Conservation (phyloP, 441 rosid species). For the Gossypium schwendimanii region DNA sequence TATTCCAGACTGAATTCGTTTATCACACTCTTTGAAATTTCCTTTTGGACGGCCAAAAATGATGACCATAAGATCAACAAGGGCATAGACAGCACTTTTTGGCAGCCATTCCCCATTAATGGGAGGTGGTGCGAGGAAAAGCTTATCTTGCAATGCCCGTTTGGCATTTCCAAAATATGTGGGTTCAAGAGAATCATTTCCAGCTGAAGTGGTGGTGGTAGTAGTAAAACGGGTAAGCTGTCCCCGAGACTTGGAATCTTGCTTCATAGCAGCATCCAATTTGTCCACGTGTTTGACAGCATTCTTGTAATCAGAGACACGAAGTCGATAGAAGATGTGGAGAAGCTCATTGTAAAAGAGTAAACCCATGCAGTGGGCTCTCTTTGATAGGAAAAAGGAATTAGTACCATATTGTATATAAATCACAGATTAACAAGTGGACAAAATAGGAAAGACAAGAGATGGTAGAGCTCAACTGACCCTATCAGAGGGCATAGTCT, state of each 20-base stretch:
- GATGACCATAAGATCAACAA: slow-evolving; percentile 86
- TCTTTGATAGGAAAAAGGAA: slow-evolving; percentile 29
- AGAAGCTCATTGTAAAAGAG: slow-evolving; percentile 87
- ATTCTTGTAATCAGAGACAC: slow-evolving; percentile 80
- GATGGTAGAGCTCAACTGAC: slow-evolving; percentile 31
- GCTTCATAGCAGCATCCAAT: slow-evolving; percentile 84
- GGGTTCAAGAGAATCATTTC: slow-evolving; percentile 45
- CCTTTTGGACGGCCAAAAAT: slow-evolving; percentile 91
- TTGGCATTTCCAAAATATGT: slow-evolving; percentile 51
- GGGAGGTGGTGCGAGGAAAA: slow-evolving; percentile 77
- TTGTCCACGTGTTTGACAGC: slow-evolving; percentile 74
- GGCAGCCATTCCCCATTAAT: slow-evolving; percentile 95
- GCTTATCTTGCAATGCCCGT: slow-evolving; percentile 53
- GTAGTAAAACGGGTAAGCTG: slow-evolving; percentile 25
- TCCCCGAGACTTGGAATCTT: slow-evolving; percentile 50
- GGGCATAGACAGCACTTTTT: slow-evolving; percentile 75
- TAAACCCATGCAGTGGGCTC: slow-evolving; percentile 61
- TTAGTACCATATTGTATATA: neutral
- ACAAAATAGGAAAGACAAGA: neutral
- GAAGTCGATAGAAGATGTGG: slow-evolving; percentile 79
- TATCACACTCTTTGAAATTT: slow-evolving; percentile 76
- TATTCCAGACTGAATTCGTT: slow-evolving; percentile 84
- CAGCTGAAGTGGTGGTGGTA: slow-evolving; percentile 24
- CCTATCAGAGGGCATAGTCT: slow-evolving; percentile 52
- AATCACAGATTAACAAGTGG: neutral